phyloP scores from a whole-genome alignment of 768 basidiomycete species.

The Daedalea quercina region DNA sequence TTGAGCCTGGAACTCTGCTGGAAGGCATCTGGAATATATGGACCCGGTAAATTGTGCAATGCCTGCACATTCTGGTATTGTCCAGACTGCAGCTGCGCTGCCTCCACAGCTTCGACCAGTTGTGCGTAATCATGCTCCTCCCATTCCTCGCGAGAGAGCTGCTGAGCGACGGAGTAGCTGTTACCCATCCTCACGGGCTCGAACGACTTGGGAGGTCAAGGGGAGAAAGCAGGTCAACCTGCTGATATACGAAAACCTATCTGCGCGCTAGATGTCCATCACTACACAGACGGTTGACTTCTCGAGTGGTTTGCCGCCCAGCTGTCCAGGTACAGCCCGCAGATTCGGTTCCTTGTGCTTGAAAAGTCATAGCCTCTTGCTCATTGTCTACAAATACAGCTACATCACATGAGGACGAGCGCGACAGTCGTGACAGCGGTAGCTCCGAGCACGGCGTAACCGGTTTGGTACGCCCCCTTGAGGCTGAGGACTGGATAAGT shows the following conservation, averaged over 20 bases:
- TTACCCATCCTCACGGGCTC: slow-evolving; percentile 11
- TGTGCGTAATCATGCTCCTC: slow-evolving; percentile 11
- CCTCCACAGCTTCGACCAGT: slow-evolving; percentile 9
- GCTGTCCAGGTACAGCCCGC: too few species aligned
- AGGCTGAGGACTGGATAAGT: slow-evolving; percentile 59
- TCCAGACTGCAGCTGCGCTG: slow-evolving; percentile 3
- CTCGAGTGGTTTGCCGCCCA: too few species aligned
- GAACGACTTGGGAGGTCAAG: too few species aligned
- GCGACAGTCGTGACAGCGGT: slow-evolving; percentile 70
- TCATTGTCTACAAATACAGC: not conserved
- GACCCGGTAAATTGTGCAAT: not conserved
- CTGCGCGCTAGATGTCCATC: too few species aligned
- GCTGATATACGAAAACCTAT: too few species aligned
- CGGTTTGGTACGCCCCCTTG: slow-evolving; percentile 73
- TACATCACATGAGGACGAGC: slow-evolving; percentile 43
- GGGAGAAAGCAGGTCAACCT: too few species aligned
- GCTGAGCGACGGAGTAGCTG: slow-evolving; percentile 10
- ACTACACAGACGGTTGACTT: too few species aligned
- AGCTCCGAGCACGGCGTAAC: slow-evolving; percentile 79
- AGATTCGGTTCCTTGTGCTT: too few species aligned
- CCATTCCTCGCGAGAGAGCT: slow-evolving; percentile 10
- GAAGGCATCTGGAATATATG: too few species aligned
- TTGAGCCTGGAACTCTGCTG: too few species aligned
- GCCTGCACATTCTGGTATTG: slow-evolving; percentile 3
- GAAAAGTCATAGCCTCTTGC: too few species aligned